Conservation (phyloP, 208 protist genomes). For the Entamoeba moshkovskii region DNA sequence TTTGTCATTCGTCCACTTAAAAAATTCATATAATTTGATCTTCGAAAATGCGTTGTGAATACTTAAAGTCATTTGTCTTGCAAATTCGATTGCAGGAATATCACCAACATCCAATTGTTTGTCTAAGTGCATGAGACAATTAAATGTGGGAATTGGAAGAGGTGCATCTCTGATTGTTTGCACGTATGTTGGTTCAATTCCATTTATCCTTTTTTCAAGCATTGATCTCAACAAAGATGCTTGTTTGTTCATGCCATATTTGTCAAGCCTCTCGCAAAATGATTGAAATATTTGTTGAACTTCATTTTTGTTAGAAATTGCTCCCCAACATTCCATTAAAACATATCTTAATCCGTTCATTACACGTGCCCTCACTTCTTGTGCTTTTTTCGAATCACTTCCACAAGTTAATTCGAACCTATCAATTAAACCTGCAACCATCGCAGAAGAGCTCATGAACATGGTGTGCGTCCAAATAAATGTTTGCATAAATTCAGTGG, state of each 20-base stretch:
- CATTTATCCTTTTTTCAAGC: neutral
- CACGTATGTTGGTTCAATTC: neutral
- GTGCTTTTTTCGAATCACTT: neutral
- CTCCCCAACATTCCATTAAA: neutral
- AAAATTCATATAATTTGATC: neutral
- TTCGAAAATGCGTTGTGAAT: neutral
- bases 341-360: neutral
- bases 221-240: neutral
- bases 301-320: neutral
- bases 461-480: neutral
- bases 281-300: neutral
- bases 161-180: neutral
- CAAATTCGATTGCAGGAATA: neutral
- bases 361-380: neutral
- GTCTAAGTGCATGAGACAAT: neutral
- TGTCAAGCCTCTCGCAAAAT: neutral
- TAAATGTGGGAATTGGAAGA: neutral
- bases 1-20: neutral
- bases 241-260: neutral
- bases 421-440: neutral
- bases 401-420: neutral
- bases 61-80: neutral
- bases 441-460: neutral
- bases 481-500: neutral
- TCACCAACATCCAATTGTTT: neutral